These are phyloP conservation scores for Ciborinia camelliae DNA, from an alignment of 2,329 filamentous ascomycete genomes.

Conservation along the genomic window DNA sequence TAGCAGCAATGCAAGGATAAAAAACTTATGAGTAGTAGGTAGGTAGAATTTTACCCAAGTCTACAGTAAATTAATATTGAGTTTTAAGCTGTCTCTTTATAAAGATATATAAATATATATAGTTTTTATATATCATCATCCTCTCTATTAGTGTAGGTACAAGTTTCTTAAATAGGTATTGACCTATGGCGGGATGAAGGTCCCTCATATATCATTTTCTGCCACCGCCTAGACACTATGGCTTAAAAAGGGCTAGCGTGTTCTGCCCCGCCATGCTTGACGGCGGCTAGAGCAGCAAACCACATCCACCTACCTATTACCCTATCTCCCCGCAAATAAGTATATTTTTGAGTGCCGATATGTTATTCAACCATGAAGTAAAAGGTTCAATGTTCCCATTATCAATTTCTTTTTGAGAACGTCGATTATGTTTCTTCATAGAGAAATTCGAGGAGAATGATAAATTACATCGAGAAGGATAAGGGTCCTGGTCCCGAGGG, in stretches of 20 bases:
- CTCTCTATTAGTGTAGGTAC: not conserved
- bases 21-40: not conserved
- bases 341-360: not conserved
- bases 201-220: not conserved
- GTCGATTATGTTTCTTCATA: not conserved
- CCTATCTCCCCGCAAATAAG: not conserved
- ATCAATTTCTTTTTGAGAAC: not conserved
- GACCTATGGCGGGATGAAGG: too few species aligned
- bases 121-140: not conserved
- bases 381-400: slow-evolving; percentile 5
- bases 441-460: not conserved
- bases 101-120: not conserved
- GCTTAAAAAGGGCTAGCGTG: not conserved
- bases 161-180: not conserved
- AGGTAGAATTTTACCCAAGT: not conserved
- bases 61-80: not conserved
- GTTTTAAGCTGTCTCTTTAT: not conserved
- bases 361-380: slow-evolving; percentile 10
- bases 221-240: not conserved
- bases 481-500: not conserved
- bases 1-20: slow-evolving; percentile 13
- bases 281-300: not conserved
- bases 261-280: not conserved
- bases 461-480: not conserved
- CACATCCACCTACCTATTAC: not conserved